Base-by-base conservation (phyloP, 1,284 basidiomycete species). In the Sanghuangporus baumii region DNA sequence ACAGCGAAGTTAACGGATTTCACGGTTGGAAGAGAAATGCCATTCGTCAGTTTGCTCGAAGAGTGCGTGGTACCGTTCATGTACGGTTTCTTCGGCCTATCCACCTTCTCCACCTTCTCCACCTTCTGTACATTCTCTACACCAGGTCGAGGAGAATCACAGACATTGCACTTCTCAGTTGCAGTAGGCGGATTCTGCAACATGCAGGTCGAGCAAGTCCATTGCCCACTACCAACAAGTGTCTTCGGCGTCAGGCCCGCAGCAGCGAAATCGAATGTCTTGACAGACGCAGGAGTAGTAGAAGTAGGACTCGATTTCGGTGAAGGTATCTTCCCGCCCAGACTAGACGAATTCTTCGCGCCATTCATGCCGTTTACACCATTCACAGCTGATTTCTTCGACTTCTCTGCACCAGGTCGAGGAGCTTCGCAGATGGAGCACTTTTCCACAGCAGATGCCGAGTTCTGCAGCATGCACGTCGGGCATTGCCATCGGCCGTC, bases 401-500 rank as follows among this genome's bases (percentile, higher is more conserved):
- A 34, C 57, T 62, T 52, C 14, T 40, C 23, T 37, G 46, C 76
- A 75, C 54, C 67, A 18, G 70, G 71, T 23, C 74, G 71, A 0
- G 77, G 75, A 1, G 75, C 64, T 40, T 84, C 83, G 62, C 86
- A 87, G 50, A 81, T 66, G 0, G 73, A 74, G 67, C 85, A 87
- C 69, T 83, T 82, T 41, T 75, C 74, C 40, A 69, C 76, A 2
- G 76, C 79, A 8, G 68, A 71, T 6, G 72, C 74, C 3, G 78
- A 72, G 66, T 84, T 86, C 52, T 75, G 69, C 26, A 83, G 66
- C 70, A 72, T 73, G 60, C 84, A 86, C 7, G 69, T 63, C 2
- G 70, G 71, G 66, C 84, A 86, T 6, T 63, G 75, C 83, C 83
- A 85, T 23, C 67, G 67, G 12, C 68, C 72, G 16, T 37, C 69